Evolutionary conservation across 805 yeast species (phyloP).

Genomic region (Candida sonorensis): DNA sequence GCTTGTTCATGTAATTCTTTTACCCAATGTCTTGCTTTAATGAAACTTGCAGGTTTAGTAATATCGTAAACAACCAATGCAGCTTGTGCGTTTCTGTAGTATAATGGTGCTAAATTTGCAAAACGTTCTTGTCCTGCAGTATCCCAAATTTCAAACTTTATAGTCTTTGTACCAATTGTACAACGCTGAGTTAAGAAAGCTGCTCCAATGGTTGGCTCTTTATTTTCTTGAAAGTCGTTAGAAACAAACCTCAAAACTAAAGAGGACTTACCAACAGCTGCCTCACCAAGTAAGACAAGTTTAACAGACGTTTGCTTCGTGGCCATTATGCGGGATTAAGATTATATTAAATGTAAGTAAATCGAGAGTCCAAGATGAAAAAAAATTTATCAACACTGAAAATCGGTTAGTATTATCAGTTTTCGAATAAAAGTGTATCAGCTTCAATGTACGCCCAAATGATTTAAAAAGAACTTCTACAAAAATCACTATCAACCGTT

Average conservation of each 20-base stretch:
- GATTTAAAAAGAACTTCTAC: too few species aligned
- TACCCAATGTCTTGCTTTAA: slow-evolving; percentile 98
- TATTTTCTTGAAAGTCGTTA: slow-evolving; percentile 94
- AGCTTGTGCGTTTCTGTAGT: slow-evolving; percentile 95
- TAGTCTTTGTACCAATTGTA: slow-evolving; percentile 75
- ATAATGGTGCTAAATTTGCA: slow-evolving; percentile 95
- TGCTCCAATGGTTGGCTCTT: slow-evolving; percentile 97
- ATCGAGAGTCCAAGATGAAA: too few species aligned
- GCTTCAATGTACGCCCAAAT: too few species aligned
- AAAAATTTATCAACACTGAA: too few species aligned
- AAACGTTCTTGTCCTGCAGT: slow-evolving; percentile 98
- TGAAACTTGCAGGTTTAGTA: slow-evolving; percentile 89
- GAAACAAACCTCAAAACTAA: slow-evolving; percentile 87
- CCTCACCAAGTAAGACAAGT: slow-evolving; percentile 89
- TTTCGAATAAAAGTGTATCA: too few species aligned
- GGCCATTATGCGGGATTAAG: slow-evolving; percentile 13
- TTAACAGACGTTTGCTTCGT: slow-evolving; percentile 63
- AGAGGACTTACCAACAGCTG: slow-evolving; percentile 96
- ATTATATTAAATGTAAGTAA: too few species aligned
- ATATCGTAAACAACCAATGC: slow-evolving; percentile 94
- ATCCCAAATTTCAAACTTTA: slow-evolving; percentile 93
- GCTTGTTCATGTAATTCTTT: slow-evolving; percentile 95
- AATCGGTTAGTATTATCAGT: too few species aligned
- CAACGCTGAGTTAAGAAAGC: slow-evolving; percentile 94
- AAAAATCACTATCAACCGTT: too few species aligned